Base-by-base conservation (phyloP, 2,329 filamentous ascomycete genomes). In the Talaromyces amestolkiae region DNA sequence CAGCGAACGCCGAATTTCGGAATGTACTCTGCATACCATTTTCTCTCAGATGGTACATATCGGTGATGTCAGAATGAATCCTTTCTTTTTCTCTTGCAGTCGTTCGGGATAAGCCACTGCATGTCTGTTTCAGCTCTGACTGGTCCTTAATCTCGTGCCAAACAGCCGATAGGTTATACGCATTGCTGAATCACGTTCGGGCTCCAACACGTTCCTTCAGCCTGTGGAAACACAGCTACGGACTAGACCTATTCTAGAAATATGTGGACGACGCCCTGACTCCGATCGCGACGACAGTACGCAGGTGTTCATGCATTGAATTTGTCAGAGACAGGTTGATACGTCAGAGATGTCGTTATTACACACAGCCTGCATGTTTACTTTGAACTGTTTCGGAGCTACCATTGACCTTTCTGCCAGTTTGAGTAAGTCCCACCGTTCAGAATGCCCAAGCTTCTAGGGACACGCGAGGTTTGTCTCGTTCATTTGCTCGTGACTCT, bases 401-500 rank as follows among this genome's bases (percentile, higher is more conserved):
- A 4, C 37, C 22, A 37, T 43, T 43, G 37, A 31, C 39, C 33
- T 37, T 31, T n/a, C 51, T 37, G n/a, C 19, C 33, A 22, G 31
- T 56, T 37, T 56, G 5, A 56, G 19, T 24, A 19, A 39, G 53
- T 39, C n/a, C 11, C 31, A 56, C n/a, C n/a, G 13, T 39, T 37
- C n/a, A 22, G 37, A 4, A 19, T 56, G 33, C n/a, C 53, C 53
- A 56, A 56, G 31, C 53, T 56, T 56, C 53, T 56, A 37, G 33
- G n/a, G 33, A 39, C 53, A 35, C 5, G 11, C 53, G 53, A 37
- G 19, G n/a, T 37, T 37, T 56, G 33, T n/a, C 33, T 56, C 10
- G 33, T 56, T 53, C 31, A 19, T 37, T 37, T 37, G 53, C 53
- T 56, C 53, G 33, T 56, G 53, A 56, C 33, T 39, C 53, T 56